phyloP scores from a whole-genome alignment of 768 basidiomycete species.

The Kwoniella shandongensis region DNA sequence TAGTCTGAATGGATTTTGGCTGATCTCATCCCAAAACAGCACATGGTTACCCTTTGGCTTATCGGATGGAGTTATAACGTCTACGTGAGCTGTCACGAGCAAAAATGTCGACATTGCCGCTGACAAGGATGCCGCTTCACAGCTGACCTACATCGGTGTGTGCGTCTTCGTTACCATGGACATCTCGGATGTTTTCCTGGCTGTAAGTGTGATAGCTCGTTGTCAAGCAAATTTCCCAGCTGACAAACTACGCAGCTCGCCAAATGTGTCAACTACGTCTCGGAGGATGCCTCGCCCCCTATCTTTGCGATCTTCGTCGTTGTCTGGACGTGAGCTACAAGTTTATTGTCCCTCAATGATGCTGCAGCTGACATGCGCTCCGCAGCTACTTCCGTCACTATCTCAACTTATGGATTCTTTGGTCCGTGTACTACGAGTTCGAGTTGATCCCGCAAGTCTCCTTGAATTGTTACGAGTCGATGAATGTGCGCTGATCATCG shows the following conservation, averaged over 20 bases:
- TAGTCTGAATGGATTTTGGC: not conserved
- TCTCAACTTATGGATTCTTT: constrained; percentile 79
- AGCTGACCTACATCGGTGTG: constrained; percentile 79
- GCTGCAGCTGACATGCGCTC: not conserved
- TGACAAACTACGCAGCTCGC: constrained; percentile 61
- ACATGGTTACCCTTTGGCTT: constrained; percentile 91
- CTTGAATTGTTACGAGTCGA: too few relatives aligned
- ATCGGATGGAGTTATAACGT: constrained; percentile 66
- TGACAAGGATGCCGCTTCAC: constrained; percentile 7
- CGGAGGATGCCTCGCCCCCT: constrained; percentile 61
- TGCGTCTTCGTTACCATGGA: constrained; percentile 97
- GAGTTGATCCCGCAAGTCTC: constrained; percentile 66
- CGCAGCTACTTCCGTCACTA: constrained; percentile 94
- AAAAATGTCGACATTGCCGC: constrained; percentile 58
- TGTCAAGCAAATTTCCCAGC: not conserved
- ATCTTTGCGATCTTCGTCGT: constrained; percentile 67
- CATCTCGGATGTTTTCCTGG: constrained; percentile 83
- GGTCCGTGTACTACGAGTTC: constrained; percentile 80
- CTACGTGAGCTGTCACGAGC: constrained; percentile 6
- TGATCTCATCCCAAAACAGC: constrained; percentile 55
- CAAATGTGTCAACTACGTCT: constrained; percentile 85
- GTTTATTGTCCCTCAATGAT: not conserved
- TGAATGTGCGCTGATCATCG: not conserved
- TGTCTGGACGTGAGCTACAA: constrained; percentile 72
- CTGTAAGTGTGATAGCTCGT: constrained; percentile 60